Base-by-base conservation (phyloP, 352 stramenopile genomes). In the Thraustotheca clavata region DNA sequence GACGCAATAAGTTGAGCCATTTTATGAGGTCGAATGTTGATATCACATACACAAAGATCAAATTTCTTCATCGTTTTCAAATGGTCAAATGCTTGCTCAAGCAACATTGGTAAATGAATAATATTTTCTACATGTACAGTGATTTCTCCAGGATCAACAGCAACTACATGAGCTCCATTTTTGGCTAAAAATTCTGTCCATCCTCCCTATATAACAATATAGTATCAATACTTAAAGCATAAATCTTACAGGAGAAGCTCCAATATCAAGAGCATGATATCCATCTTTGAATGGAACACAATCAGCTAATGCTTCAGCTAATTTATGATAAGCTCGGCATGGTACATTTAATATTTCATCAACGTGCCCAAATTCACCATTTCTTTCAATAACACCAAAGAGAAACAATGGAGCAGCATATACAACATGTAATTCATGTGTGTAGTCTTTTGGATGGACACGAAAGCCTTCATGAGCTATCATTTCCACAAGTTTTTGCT, bases 251-350 rank as follows among this genome's bases (percentile, higher is more conserved):
- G 77, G 77, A 0, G 77, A 82, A 9, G 77, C 75, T 4, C 75
- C 77, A 40, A 86, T 71, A 59, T 86, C 75, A 20, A 86, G 55
- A 24, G 74, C 75, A 16, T 69, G 74, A 26, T 70, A 69, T 3
- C 62, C 68, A 24, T 27, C 18, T 4, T 18, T 33, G 0, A 82
- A 36, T 2, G 49, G 11, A 7, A 78, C 60, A 35, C 27, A 2
- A 4, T 72, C 49, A n/a, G 22, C 46, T 11, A 83, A 59, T 55
- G 67, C 71, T 67, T 86, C 77, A 22, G 76, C 39, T 54, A 86
- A 68, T 67, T 86, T 84, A 68, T 79, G 83, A 50, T 76, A 84
- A 2, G 77, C 77, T 1, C 75, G 72, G 46, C 75, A 83, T 3
- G 77, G 77, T 0, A 75, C 72, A 14, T 77, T 16, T n/a, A n/a